Evolutionary conservation across 768 basidiomycete species (phyloP), one percentile per base, ranked within the genome.

Genomic region (Suillus placidus): DNA sequence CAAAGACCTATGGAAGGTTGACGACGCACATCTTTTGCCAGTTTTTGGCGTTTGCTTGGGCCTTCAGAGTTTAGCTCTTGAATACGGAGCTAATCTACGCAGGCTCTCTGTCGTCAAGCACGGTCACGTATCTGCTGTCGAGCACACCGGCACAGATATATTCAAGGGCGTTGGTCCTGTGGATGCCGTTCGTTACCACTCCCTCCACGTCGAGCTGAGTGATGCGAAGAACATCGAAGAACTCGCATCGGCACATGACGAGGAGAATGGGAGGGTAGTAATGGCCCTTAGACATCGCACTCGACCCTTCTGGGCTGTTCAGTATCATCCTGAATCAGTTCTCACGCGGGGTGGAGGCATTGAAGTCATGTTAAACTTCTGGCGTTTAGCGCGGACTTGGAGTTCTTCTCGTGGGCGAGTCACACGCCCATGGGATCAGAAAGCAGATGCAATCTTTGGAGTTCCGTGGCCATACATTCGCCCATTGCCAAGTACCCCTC

Each of bases 261-360:
- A 78, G 30, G 90, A 88, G 62, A 88, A 91, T 66, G 90, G 89
- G 7, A 80, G 70, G 52, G 87, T 93, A 26, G 80, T 92, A 55
- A 94, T 95, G 93, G 92, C 88, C 47, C 78, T 85, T 34, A 84
- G 82, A 68, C 93, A 95, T 73, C 80, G 68, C 60, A 76, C 70
- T 30, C 84, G 82, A 66, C 93, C 93, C 5, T 92, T 93, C 71
- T 94, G 91, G 89, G 92, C 90, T 4, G 93, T 95, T 30, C 93
- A 95, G 72, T 95, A 94, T 73, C 93, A 95, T 73, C 93, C 93
- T 7, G 93, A 94, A 73, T 94, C 93, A 5, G 85, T 91, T 4
- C 83, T 90, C 69, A 94, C 92, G 2, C 79, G 81, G 51, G 85
- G 83, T 3, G 90, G 89, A 7, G 92, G 92, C 1, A 71, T 83